Conservation (phyloP, 106 monocot species). For the Dendrobium nobile region DNA sequence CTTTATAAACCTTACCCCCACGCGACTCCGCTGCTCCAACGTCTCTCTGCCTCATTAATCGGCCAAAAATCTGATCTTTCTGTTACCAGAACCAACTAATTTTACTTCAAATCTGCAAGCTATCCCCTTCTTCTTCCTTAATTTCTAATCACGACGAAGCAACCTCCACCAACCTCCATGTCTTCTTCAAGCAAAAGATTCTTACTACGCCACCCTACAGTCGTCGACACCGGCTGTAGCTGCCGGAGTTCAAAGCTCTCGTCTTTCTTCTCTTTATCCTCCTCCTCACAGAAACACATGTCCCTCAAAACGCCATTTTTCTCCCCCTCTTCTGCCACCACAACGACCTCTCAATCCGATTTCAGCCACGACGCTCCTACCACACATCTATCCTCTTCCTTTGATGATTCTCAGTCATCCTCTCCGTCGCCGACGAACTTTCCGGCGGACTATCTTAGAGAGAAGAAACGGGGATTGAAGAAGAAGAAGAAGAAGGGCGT, state of each 20-base stretch:
- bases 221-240: constrained; percentile 55
- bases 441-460: not conserved
- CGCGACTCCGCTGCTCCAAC: not conserved
- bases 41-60: not conserved
- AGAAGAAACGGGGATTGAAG: not conserved
- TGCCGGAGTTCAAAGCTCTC: constrained; percentile 44
- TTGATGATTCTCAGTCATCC: not conserved
- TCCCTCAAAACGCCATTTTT: not conserved
- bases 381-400: not conserved
- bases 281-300: constrained; percentile 8
- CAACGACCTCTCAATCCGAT: constrained; percentile 11
- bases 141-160: not conserved
- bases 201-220: constrained; percentile 17
- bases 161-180: not conserved
- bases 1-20: too few species aligned
- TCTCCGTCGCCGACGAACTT: constrained; percentile 11
- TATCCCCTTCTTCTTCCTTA: not conserved
- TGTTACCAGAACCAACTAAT: not conserved
- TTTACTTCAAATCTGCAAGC: not conserved
- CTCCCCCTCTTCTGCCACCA: constrained; percentile 20
- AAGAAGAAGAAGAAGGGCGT: not conserved
- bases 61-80: not conserved
- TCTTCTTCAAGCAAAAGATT: not conserved
- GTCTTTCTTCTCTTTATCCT: constrained; percentile 30
- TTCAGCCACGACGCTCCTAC: not conserved